A percentile compares a stretch with the other conserved stretches of the same genome.
Evolutionary conservation across 2,329 filamentous ascomycete species (phyloP).

Genomic region (Colletotrichum lupini): DNA sequence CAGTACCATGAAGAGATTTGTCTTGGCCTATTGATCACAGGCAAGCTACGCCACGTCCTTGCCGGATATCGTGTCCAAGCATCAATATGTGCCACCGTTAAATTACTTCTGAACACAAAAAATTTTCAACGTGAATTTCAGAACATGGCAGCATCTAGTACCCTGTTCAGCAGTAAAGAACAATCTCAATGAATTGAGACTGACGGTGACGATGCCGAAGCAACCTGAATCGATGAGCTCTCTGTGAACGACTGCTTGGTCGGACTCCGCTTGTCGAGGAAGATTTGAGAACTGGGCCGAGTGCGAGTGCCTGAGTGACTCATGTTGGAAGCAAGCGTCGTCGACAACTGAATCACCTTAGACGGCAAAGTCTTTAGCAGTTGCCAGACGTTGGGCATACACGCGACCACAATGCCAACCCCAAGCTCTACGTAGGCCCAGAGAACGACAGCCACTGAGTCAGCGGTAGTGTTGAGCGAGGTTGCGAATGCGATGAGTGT

Average conservation of each 20-base stretch:
- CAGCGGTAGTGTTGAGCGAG: slow-evolving; percentile 38
- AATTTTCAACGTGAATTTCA: too few species aligned
- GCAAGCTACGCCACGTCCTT: too few species aligned
- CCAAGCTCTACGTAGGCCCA: slow-evolving; percentile 52
- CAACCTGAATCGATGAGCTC: not conserved
- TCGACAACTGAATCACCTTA: slow-evolving; percentile 16
- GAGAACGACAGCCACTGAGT: slow-evolving; percentile 42
- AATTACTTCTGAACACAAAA: too few species aligned
- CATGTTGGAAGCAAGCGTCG: not conserved
- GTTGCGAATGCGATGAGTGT: slow-evolving; percentile 1
- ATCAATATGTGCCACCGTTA: too few species aligned
- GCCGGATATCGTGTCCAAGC: too few species aligned
- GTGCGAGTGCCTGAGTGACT: slow-evolving; percentile 1
- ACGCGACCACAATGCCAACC: slow-evolving; percentile 51
- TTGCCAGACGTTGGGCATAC: slow-evolving; percentile 48
- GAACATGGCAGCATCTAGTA: too few species aligned
- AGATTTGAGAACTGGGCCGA: not conserved
- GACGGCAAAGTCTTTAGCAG: slow-evolving; percentile 38
- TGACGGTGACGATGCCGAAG: not conserved
- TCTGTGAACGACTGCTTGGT: not conserved
- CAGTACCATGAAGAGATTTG: too few species aligned
- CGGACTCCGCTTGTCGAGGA: not conserved
- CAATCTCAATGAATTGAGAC: not conserved
- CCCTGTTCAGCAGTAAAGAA: too few species aligned
- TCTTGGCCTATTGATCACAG: too few species aligned